These are phyloP conservation scores for Mixia osmundae DNA, from an alignment of 1,284 basidiomycete species.

Conservation along the genomic window DNA sequence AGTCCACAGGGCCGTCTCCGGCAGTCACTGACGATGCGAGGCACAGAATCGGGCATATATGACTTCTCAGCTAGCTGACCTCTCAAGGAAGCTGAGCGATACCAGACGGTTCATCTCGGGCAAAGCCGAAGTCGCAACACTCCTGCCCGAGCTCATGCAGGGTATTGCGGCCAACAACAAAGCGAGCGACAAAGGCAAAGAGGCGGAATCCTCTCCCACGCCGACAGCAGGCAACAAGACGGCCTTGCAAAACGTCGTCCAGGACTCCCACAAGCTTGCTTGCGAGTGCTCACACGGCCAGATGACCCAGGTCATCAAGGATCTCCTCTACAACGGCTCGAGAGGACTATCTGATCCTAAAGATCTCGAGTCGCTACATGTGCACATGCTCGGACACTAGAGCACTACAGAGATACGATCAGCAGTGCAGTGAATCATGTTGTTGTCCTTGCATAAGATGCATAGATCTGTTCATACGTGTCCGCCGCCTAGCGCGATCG, in stretches of 20 bases:
- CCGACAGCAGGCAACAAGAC: conserved; percentile 26
- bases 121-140: conserved; percentile 11
- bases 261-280: conserved; percentile 65
- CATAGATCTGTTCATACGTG: too few species aligned
- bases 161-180: conserved; percentile 26
- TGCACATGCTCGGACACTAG: too few species aligned
- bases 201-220: too few species aligned
- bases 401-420: too few species aligned
- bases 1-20: conserved; percentile 18
- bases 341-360: too few species aligned
- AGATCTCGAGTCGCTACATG: too few species aligned
- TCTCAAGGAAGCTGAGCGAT: conserved; percentile 52
- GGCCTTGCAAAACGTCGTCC: conserved; percentile 39
- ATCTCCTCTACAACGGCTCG: conserved; percentile 23
- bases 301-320: conserved; percentile 68
- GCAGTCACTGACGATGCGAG: not conserved
- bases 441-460: too few species aligned
- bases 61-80: conserved; percentile 62
- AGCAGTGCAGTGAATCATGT: too few species aligned
- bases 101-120: conserved; percentile 14
- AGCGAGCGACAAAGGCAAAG: conserved; percentile 15
- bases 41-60: conserved; percentile 69
- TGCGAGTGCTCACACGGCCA: conserved; percentile 75
- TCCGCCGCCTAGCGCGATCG: too few species aligned
- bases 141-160: conserved; percentile 29